Evolutionary conservation across 2,329 filamentous ascomycete species (phyloP).

Genomic region (Coleophoma crateriformis): DNA sequence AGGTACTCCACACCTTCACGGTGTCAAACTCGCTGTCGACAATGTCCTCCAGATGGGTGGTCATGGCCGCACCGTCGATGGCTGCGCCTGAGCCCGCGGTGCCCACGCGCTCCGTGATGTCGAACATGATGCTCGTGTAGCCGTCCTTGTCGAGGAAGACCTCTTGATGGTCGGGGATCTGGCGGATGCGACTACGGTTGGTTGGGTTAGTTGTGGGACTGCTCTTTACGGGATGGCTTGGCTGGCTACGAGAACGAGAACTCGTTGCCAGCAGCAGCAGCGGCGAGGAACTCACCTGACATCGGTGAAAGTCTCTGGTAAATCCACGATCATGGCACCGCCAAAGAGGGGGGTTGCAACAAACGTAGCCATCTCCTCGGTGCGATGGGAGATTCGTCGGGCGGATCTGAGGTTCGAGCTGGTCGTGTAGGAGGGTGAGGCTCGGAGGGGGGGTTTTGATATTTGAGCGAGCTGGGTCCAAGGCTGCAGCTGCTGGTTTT

Average conservation of each 20-base stretch:
- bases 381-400: neutral
- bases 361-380: constrained; percentile 44
- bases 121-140: constrained; percentile 83
- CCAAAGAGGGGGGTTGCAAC: constrained; percentile 60
- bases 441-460: neutral
- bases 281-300: constrained; percentile 52
- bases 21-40: constrained; percentile 58
- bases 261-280: constrained; percentile 3
- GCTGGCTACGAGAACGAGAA: neutral
- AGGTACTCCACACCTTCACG: constrained; percentile 62
- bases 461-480: neutral
- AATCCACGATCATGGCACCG: constrained; percentile 63
- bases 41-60: constrained; percentile 64
- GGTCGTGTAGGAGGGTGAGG: neutral
- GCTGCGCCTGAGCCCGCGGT: constrained; percentile 45
- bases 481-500: neutral
- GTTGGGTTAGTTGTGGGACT: constrained; percentile 9
- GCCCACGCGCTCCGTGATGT: constrained; percentile 79
- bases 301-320: constrained; percentile 65
- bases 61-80: constrained; percentile 64
- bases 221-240: too few species aligned
- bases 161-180: constrained; percentile 85
- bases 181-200: constrained; percentile 57
- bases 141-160: constrained; percentile 81
- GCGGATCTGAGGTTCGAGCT: neutral